phyloP scores from a whole-genome alignment of 495 filamentous ascomycete species.

The Neurospora sublineolata region DNA sequence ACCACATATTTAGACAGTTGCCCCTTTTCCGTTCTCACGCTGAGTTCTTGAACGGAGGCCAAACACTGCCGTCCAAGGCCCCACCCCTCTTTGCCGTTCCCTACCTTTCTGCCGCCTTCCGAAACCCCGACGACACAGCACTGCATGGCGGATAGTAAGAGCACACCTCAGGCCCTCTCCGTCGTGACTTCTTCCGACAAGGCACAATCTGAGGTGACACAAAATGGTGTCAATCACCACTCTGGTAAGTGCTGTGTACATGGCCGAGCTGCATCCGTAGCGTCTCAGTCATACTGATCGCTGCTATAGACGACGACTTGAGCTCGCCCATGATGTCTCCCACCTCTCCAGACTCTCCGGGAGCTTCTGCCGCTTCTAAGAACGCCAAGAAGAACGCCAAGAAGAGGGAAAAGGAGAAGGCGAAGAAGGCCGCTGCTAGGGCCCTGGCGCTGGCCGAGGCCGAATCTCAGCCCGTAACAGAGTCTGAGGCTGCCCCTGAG shows the following conservation, averaged over 20 bases:
- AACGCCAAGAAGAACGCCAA: slow-evolving; percentile 14
- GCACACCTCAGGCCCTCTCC: slow-evolving; percentile 24
- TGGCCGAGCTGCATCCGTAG: neutral
- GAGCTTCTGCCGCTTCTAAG: neutral
- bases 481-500: slow-evolving; percentile 2
- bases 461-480: slow-evolving; percentile 6
- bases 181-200: slow-evolving; percentile 27
- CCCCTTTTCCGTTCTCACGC: neutral
- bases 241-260: neutral
- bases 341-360: neutral
- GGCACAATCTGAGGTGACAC: slow-evolving; percentile 22
- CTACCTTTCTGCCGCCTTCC: slow-evolving; percentile 18
- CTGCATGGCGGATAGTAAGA: slow-evolving; percentile 35
- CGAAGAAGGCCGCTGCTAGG: slow-evolving; percentile 10
- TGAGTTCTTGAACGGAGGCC: slow-evolving; percentile 2
- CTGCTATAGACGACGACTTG: slow-evolving; percentile 1
- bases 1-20: slow-evolving; percentile 7
- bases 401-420: slow-evolving; percentile 17
- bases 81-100: slow-evolving; percentile 11
- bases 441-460: neutral
- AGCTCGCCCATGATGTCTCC: neutral
- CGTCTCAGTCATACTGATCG: neutral
- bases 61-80: slow-evolving; percentile 16
- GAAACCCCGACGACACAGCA: slow-evolving; percentile 12
- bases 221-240: slow-evolving; percentile 6